Percentiles rank a stretch among this genome's conserved stretches.
phyloP scores from a whole-genome alignment of 1,139 yeast species.

The Nadsonia commutata region DNA sequence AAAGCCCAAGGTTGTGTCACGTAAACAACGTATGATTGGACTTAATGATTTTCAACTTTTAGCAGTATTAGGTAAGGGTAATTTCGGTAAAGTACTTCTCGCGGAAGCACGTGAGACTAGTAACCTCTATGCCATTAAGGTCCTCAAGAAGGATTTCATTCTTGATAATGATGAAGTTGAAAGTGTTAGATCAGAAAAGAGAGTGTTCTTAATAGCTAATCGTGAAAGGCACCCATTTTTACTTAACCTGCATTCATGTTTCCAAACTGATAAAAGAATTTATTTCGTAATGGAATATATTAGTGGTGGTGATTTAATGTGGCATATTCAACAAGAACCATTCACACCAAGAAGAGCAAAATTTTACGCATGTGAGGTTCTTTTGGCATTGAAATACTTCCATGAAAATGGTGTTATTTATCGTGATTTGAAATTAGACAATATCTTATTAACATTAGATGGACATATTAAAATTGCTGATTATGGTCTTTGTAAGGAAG shows the following conservation, averaged over 20 bases:
- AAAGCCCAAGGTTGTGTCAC: slow-evolving; percentile 3
- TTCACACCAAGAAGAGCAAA: slow-evolving; percentile 86
- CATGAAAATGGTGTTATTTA: slow-evolving; percentile 94
- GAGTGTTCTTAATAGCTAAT: slow-evolving; percentile 83
- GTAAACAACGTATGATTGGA: slow-evolving; percentile 52
- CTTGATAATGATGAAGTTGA: slow-evolving; percentile 94
- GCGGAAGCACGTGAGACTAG: slow-evolving; percentile 72
- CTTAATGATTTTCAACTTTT: slow-evolving; percentile 87
- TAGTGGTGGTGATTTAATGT: slow-evolving; percentile 97
- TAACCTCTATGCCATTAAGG: slow-evolving; percentile 83
- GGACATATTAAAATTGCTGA: slow-evolving; percentile 98
- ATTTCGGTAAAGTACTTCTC: slow-evolving; percentile 93
- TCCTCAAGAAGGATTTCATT: slow-evolving; percentile 84
- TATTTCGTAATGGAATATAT: slow-evolving; percentile 97
- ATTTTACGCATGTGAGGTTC: slow-evolving; percentile 92
- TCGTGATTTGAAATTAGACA: slow-evolving; percentile 91
- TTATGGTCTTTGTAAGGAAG: slow-evolving; percentile 92
- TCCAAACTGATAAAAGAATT: slow-evolving; percentile 93
- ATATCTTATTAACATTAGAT: slow-evolving; percentile 68
- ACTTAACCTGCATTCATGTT: slow-evolving; percentile 82
- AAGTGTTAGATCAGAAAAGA: slow-evolving; percentile 83
- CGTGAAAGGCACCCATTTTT: slow-evolving; percentile 85
- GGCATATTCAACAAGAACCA: slow-evolving; percentile 85
- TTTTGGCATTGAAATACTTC: slow-evolving; percentile 78
- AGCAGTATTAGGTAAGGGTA: slow-evolving; percentile 94